phyloP scores from a whole-genome alignment of 1,284 basidiomycete genomes.

The Cryptococcus sp. region DNA sequence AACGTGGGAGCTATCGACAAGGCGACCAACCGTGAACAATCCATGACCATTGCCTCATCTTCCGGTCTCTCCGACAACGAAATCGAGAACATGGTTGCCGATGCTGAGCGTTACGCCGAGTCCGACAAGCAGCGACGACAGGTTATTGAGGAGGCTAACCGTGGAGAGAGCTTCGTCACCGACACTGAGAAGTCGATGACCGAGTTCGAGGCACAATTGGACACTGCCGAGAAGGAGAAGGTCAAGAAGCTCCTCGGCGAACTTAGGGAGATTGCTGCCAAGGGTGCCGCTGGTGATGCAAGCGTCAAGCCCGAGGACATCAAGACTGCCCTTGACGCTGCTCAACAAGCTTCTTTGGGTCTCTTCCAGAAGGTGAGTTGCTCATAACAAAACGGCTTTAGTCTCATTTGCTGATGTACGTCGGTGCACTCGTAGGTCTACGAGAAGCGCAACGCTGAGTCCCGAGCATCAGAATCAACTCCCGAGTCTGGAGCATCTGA shows the following conservation, averaged over 20 bases:
- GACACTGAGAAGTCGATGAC: conserved; percentile 96
- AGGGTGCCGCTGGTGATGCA: conserved; percentile 85
- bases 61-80: conserved; percentile 95
- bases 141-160: conserved; percentile 96
- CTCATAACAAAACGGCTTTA: not conserved
- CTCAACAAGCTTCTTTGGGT: conserved; percentile 93
- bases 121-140: conserved; percentile 81
- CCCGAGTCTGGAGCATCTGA: conserved; percentile 14
- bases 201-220: conserved; percentile 97
- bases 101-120: conserved; percentile 92
- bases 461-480: conserved; percentile 56
- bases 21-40: conserved; percentile 96
- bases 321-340: conserved; percentile 90
- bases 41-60: conserved; percentile 78
- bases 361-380: conserved; percentile 86
- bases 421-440: conserved; percentile 61
- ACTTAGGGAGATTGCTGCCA: conserved; percentile 84
- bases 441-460: conserved; percentile 73
- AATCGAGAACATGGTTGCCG: conserved; percentile 95
- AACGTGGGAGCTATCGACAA: conserved; percentile 96
- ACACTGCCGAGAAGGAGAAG: conserved; percentile 89
- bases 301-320: conserved; percentile 81
- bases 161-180: conserved; percentile 88
- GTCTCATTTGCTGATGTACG: conserved; percentile 5
- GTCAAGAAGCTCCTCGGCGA: conserved; percentile 82